Conservation (phyloP, 2,329 filamentous ascomycete species). For the Apiospora sp. region DNA sequence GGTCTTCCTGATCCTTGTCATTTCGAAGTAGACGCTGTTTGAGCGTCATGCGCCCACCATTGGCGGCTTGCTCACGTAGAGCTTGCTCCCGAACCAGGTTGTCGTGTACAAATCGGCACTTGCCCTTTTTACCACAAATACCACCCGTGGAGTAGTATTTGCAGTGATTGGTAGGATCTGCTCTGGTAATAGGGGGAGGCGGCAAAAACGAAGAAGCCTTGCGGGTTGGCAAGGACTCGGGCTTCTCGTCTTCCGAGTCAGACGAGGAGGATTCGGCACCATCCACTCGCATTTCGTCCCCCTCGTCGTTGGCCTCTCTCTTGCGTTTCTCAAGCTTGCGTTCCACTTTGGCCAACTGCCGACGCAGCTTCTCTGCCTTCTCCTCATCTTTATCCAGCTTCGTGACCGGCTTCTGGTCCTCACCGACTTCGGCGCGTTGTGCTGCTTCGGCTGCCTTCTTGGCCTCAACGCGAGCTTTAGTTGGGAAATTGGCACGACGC, state of each 20-base stretch:
- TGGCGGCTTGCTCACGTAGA: constrained; percentile 68
- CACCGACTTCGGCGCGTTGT: constrained; percentile 69
- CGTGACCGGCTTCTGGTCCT: constrained; percentile 57
- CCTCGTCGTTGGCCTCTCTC: constrained; percentile 71
- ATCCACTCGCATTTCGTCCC: constrained; percentile 67
- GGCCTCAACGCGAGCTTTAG: constrained; percentile 71
- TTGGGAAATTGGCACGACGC: constrained; percentile 82
- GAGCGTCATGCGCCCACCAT: constrained; percentile 71
- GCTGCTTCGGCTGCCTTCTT: constrained; percentile 62
- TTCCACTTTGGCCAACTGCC: constrained; percentile 74
- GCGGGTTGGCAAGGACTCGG: constrained; percentile 64
- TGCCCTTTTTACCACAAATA: constrained; percentile 76
- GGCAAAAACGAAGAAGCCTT: constrained; percentile 46
- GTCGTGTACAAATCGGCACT: constrained; percentile 77
- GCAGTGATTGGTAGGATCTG: constrained; percentile 71
- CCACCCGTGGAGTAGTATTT: constrained; percentile 76
- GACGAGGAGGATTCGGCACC: constrained; percentile 49
- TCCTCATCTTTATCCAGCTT: constrained; percentile 62
- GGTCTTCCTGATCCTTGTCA: constrained; percentile 73
- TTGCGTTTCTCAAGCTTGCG: constrained; percentile 71
- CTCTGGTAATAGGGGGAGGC: constrained; percentile 59
- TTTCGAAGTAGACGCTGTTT: constrained; percentile 71
- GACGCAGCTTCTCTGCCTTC: constrained; percentile 68
- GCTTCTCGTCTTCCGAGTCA: constrained; percentile 65
- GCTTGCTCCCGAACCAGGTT: constrained; percentile 68